Conservation (phyloP, 2,329 filamentous ascomycete genomes). For the Colletotrichum plurivorum region DNA sequence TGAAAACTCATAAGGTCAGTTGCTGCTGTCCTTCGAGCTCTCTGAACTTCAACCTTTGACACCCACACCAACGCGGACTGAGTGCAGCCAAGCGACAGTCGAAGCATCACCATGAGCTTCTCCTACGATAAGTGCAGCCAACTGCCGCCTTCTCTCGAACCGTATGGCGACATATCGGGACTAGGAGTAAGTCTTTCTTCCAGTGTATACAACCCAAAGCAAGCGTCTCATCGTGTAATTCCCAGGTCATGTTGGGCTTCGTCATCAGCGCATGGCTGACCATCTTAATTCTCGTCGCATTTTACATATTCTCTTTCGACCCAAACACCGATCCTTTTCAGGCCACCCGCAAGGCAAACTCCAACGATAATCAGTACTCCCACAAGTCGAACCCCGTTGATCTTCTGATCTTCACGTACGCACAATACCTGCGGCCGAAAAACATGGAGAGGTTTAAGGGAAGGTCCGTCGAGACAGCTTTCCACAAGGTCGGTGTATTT, state of each 20-base stretch:
- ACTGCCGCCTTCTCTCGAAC: not conserved
- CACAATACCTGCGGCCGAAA: not conserved
- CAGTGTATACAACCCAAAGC: not conserved
- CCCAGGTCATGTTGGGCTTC: slow-evolving; percentile 7
- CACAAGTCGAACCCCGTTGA: not conserved
- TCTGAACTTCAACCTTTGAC: too few relatives aligned
- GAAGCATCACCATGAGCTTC: not conserved
- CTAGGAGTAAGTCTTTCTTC: slow-evolving; percentile 6
- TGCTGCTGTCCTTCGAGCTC: too few relatives aligned
- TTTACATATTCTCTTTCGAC: not conserved
- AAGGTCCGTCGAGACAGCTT: not conserved
- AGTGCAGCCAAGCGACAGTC: too few relatives aligned
- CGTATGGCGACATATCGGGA: slow-evolving; percentile 17
- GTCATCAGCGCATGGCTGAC: slow-evolving; percentile 10
- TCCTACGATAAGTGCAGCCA: not conserved
- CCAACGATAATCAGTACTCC: not conserved
- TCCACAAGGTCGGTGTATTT: not conserved
- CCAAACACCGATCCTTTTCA: not conserved
- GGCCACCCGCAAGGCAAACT: not conserved
- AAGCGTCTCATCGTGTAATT: not conserved
- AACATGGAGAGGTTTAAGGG: not conserved
- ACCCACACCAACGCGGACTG: too few relatives aligned
- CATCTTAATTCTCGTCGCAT: slow-evolving; percentile 4
- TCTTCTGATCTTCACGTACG: not conserved
- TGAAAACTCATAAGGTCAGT: too few relatives aligned